Conservation (phyloP, 2,329 filamentous ascomycete genomes). For the Trichothecium sympodiale region DNA sequence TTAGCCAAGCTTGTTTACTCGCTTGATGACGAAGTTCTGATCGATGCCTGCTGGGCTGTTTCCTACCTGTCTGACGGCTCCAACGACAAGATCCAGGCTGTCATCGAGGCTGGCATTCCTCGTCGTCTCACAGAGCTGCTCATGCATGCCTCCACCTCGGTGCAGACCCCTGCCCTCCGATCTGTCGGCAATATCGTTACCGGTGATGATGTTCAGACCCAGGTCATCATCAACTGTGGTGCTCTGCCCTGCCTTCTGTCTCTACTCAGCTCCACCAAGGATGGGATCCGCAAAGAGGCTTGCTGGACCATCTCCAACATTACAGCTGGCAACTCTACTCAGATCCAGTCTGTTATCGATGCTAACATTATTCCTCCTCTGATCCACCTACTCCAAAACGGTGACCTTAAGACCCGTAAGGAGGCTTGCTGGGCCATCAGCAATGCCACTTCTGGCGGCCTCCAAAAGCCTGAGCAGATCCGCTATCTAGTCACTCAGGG, state of each 20-base stretch:
- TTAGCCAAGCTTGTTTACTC: constrained; percentile 97
- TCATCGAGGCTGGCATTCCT: constrained; percentile 96
- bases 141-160: constrained; percentile 96
- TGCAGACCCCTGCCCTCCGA: constrained; percentile 92
- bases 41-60: constrained; percentile 99
- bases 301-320: constrained; percentile 99
- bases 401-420: constrained; percentile 97
- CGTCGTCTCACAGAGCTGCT: constrained; percentile 92
- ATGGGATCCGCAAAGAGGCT: constrained; percentile 97
- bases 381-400: constrained; percentile 91
- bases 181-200: constrained; percentile 99
- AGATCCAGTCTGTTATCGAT: constrained; percentile 95
- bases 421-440: constrained; percentile 99
- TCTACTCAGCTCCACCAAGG: constrained; percentile 91
- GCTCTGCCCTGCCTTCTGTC: constrained; percentile 86
- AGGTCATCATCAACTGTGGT: constrained; percentile 98
- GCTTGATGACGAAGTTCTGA: constrained; percentile 93
- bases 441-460: constrained; percentile 91
- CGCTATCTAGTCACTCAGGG: constrained; percentile 87
- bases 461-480: constrained; percentile 98
- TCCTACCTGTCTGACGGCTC: constrained; percentile 96
- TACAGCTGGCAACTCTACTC: constrained; percentile 92
- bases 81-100: constrained; percentile 98
- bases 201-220: constrained; percentile 95
- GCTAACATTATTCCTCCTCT: constrained; percentile 93